Conservation (phyloP, 345 rosid species). For the Firmiana major region DNA sequence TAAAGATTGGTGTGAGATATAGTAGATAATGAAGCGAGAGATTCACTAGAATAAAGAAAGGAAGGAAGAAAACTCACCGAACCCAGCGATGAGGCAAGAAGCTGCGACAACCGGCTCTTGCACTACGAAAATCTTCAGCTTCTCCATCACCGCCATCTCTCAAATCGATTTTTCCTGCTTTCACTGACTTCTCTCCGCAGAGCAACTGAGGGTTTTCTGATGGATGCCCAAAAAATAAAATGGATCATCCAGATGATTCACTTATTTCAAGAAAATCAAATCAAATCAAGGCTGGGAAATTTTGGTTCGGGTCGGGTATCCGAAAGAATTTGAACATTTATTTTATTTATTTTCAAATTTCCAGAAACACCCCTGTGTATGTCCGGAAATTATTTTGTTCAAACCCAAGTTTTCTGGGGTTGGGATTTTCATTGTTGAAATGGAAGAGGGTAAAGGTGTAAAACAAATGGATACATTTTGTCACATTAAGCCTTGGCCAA, state of each 20-base stretch:
- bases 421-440: too few species aligned
- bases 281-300: neutral
- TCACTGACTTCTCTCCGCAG: neutral
- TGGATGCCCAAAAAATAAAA: neutral
- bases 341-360: neutral
- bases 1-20: neutral
- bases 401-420: neutral
- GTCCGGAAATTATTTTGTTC: neutral
- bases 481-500: too few species aligned
- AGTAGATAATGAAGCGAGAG: neutral
- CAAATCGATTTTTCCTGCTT: neutral
- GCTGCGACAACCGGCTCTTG: slow-evolving; percentile 93
- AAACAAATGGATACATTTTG: neutral
- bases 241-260: neutral
- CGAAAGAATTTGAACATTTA: neutral
- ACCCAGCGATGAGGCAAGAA: slow-evolving; percentile 79
- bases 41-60: neutral
- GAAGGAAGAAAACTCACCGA: slow-evolving; percentile 43
- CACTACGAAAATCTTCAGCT: slow-evolving; percentile 73
- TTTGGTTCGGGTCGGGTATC: neutral
- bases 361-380: neutral
- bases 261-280: neutral
- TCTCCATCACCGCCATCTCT: slow-evolving; percentile 77
- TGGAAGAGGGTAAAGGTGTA: neutral
- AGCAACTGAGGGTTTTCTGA: neutral